Evolutionary conservation across 306 rosid species (phyloP), one percentile per base, ranked within the genome.

Genomic region (Echinosophora koreensis): DNA sequence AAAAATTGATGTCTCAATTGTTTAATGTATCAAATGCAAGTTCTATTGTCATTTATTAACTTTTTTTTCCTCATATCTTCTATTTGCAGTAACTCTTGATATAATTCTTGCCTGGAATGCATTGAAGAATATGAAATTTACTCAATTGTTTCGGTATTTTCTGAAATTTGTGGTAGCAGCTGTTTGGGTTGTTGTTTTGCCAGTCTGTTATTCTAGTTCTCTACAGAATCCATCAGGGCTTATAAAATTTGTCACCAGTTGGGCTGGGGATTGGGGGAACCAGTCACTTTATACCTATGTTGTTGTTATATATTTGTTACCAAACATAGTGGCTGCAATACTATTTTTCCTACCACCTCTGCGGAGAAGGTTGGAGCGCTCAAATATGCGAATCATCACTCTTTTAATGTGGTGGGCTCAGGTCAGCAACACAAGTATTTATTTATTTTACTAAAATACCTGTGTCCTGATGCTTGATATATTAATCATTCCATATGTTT

Each of bases 341-440:
- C 64, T 96, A 11, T 96, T 96, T 92, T 86, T 96, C 67, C 97
- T 96, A 82, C 98, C 99, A 69, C 94, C 93, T 76, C 32, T 92
- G 50, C 87, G 97, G 81, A 91, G 90, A 73, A 70, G 30, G 61
- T 52, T 92, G 89, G 99, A 96, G 86, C 89, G 94, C 55, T 92
- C 99, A 54, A 91, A 96, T 70, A 79, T 73, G 83, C 75, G 85
- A 76, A 69, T 89, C 65, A 6, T 91, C 81, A 89, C 97, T 69
- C 82, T 96, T 66, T 41, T 91, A 35, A 91, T 89, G 96, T 92
- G 99, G 99, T 96, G 99, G 99, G 89, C 97, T 86, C 99, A 92
- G 96, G 99, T 86, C 70, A 88, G 92, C 15, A 80, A 50, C 66
- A 71, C 79, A 57, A 50, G 35, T 64, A 35, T 82, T 56, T 74